These are phyloP conservation scores for Tuber umbilicatum DNA, from an alignment of 495 filamentous ascomycete genomes.

Conservation along the genomic window DNA sequence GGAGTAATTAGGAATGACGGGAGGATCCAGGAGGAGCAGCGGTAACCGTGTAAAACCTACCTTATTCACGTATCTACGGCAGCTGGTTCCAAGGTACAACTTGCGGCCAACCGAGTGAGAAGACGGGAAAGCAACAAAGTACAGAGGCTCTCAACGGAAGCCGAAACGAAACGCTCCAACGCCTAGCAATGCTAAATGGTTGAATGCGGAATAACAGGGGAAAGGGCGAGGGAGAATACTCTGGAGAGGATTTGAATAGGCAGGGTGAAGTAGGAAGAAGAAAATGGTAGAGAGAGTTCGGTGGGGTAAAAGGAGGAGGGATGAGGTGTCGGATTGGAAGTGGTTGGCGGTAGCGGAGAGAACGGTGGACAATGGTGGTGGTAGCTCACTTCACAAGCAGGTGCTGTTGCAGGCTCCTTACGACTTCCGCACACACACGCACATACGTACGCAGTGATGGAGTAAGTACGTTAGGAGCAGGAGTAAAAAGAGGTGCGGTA, in stretches of 20 bases:
- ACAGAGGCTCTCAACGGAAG: slow-evolving; percentile 26
- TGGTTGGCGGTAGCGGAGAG: slow-evolving; percentile 31
- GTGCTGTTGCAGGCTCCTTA: slow-evolving; percentile 3
- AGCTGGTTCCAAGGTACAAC: slow-evolving; percentile 25
- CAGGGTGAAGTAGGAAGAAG: slow-evolving; percentile 30
- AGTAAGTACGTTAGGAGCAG: background rate
- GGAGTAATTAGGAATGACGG: slow-evolving; percentile 8
- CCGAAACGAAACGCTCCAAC: slow-evolving; percentile 37
- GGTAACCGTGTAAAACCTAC: slow-evolving; percentile 17
- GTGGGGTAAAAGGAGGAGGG: slow-evolving; percentile 39
- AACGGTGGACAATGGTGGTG: background rate
- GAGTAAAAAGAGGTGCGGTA: background rate
- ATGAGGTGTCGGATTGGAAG: slow-evolving; percentile 39
- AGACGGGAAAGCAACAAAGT: slow-evolving; percentile 34
- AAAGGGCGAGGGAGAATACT: slow-evolving; percentile 29
- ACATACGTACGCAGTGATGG: slow-evolving; percentile 1
- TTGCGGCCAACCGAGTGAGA: slow-evolving; percentile 37
- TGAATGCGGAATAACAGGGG: slow-evolving; percentile 32
- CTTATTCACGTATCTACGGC: slow-evolving; percentile 20
- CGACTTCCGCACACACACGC: background rate
- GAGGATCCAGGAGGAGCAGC: background rate
- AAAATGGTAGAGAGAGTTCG: slow-evolving; percentile 32
- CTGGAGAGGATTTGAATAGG: slow-evolving; percentile 27
- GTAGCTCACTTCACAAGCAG: slow-evolving; percentile 2
- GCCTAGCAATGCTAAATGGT: slow-evolving; percentile 27